Base-by-base conservation (phyloP, 1,139 yeast genomes). In the Saccharomyces hybrid region DNA sequence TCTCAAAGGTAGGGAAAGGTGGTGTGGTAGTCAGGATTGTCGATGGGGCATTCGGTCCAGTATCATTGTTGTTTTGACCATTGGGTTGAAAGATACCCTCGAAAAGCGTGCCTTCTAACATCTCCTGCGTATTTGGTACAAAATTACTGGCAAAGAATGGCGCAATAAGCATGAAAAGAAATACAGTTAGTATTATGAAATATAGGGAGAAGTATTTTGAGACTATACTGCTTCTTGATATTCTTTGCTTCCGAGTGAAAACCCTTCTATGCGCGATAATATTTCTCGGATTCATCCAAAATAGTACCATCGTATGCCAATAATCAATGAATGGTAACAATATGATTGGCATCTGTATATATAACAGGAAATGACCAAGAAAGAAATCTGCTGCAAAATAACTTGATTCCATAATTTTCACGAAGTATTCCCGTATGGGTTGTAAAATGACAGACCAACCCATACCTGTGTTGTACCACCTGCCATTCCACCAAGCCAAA, bases 401-500 rank as follows among this genome's bases (percentile, higher is more conserved):
- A 51, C 84, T 79, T 74, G 83, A 74, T 66, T 89, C 97, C 62
- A 82, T 77, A 1, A 78, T 71, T 63, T 89, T 89, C 42, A 89
- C 85, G 5, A 81, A 55, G 50, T 77, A 78, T 66, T 89, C 97
- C 56, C 96, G 72, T 4, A 80, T 51, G 0, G 93, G 90, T 62
- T 87, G 95, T 0, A 84, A 75, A 1, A 87, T 53, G 1, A 78
- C 72, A 46, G 77, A 68, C 79, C 81, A 78, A 0, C 90, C 88
- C 44, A 84, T 70, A 1, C 80, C 81, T n/a, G 80, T 76, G 13
- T 71, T 73, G 46, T 77, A 66, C 96, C 96, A 88, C 51, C 75
- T 77, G 0, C 96, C 96, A 0, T 88, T 80, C 96, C 96, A 89
- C 96, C 96, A 89, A 0, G 91, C 84, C 28, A 77, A 66, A 63